Conservation (phyloP, 1,139 yeast genomes). For the Hansenula sp. region DNA sequence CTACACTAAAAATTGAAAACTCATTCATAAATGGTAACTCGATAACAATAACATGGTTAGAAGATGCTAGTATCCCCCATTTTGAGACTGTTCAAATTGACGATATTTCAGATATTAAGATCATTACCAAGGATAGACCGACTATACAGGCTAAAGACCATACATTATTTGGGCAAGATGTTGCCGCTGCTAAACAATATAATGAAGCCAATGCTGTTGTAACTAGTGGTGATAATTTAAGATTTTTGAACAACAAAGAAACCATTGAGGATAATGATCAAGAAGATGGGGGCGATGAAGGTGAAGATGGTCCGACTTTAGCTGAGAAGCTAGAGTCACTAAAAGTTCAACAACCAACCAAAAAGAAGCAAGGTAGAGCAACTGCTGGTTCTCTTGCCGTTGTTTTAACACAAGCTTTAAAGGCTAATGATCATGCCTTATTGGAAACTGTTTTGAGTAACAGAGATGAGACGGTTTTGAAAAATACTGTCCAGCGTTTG, state of each 20-base stretch:
- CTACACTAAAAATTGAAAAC: conserved; percentile 38
- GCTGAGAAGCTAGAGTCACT: conserved; percentile 57
- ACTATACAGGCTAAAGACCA: conserved; percentile 28
- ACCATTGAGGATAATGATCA: conserved; percentile 39
- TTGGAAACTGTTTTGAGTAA: conserved; percentile 78
- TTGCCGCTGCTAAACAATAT: conserved; percentile 67
- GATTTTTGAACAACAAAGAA: conserved; percentile 42
- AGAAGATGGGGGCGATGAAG: conserved; percentile 26
- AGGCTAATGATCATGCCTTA: conserved; percentile 65
- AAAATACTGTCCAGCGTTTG: conserved; percentile 65
- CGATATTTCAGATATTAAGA: conserved; percentile 27
- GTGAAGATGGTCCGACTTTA: conserved; percentile 39
- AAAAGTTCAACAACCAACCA: conserved; percentile 27
- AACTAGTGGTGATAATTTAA: conserved; percentile 61
- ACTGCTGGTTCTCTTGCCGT: conserved; percentile 64
- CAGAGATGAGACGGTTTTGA: conserved; percentile 70
- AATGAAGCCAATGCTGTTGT: conserved; percentile 67
- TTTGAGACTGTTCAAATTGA: conserved; percentile 63
- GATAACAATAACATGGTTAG: conserved; percentile 64
- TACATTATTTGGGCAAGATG: conserved; percentile 55
- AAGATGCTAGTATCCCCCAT: conserved; percentile 60
- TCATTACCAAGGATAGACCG: conserved; percentile 36
- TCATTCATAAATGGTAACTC: conserved; percentile 37
- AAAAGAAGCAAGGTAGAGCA: conserved; percentile 28
- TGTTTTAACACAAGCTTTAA: conserved; percentile 66